Evolutionary conservation across 768 basidiomycete species (phyloP).

Genomic region (Lactifluus echinatus): DNA sequence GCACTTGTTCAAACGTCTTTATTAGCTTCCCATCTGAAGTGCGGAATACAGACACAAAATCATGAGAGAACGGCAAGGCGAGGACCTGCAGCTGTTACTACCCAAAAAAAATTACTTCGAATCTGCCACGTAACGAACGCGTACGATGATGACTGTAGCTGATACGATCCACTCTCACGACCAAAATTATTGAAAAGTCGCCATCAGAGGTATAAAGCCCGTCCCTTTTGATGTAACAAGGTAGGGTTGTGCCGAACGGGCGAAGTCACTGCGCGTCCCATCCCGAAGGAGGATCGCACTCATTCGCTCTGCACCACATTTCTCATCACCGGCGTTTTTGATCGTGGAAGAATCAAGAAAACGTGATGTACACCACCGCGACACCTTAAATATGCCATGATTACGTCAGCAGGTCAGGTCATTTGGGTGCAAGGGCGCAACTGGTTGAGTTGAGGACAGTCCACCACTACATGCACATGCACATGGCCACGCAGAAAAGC

Average conservation of each 20-base stretch:
- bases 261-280: slow-evolving; percentile 19
- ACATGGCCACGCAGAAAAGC: background rate
- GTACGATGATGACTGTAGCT: background rate
- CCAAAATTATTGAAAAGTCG: slow-evolving; percentile 10
- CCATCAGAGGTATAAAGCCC: slow-evolving; percentile 22
- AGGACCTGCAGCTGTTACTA: no score
- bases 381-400: background rate
- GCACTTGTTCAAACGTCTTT: no score
- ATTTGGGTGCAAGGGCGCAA: no score
- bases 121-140: no score
- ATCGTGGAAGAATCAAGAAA: slow-evolving; percentile 38
- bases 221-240: slow-evolving; percentile 24
- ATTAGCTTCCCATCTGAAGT: no score
- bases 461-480: background rate
- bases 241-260: slow-evolving; percentile 22
- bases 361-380: background rate
- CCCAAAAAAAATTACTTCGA: no score
- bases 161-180: slow-evolving; percentile 3
- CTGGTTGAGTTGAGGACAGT: no score
- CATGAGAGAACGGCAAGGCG: no score
- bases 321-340: slow-evolving; percentile 31
- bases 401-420: slow-evolving; percentile 2
- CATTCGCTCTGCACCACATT: slow-evolving; percentile 21
- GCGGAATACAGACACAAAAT: no score
- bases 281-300: slow-evolving; percentile 20